Evolutionary conservation across 2,329 filamentous ascomycete species (phyloP), one percentile per base, ranked within the genome.

Genomic region (Plectosphaerella plurivora): DNA sequence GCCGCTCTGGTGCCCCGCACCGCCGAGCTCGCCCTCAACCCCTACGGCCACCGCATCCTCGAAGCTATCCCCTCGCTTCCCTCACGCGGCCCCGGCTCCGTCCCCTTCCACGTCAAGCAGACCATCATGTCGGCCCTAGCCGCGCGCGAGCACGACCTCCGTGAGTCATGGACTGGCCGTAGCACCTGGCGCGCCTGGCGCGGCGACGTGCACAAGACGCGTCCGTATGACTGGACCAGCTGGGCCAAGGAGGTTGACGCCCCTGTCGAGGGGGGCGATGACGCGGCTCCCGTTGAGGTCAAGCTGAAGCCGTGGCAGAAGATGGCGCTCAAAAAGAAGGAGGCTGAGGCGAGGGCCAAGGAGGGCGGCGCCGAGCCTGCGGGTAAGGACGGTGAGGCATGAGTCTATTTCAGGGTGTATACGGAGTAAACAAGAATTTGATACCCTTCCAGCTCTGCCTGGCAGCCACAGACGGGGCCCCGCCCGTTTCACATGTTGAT

Each of bases 61-160:
- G 74, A 73, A 59, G 69, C 74, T 49, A 69, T 84, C 46, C 69
- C 78, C 45, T 61, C 70, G 41, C 68, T 78, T 2, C 80, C 81
- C 4, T 78, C 75, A 46, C 75, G 72, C 55, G n/a, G 15, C 9
- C 15, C 41, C 41, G 75, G 73, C 42, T 73, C 73, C 54, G 65
- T 83, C 45, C 80, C 81, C 1, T 80, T 81, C 63, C 79, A 84
- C 59, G 66, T 81, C 55, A 84, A 84, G 64, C 78, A 84, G 59
- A 70, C 72, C 42, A 68, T 83, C 55, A 79, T 83, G 70, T 57
- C 68, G 5, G 65, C 70, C 52, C 70, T 84, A 2, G 75, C 71
- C 3, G 63, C 70, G 36, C 68, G 72, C 50, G 81, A 84, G 63
- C 61, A 67, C 18, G 67, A 73, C 50, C 68, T 84, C 36, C 71